Percentiles rank a stretch among this genome's conserved stretches.
Evolutionary conservation across 2,329 filamentous ascomycete species (phyloP).

Genomic region (Cordyceps cateniannulata): DNA sequence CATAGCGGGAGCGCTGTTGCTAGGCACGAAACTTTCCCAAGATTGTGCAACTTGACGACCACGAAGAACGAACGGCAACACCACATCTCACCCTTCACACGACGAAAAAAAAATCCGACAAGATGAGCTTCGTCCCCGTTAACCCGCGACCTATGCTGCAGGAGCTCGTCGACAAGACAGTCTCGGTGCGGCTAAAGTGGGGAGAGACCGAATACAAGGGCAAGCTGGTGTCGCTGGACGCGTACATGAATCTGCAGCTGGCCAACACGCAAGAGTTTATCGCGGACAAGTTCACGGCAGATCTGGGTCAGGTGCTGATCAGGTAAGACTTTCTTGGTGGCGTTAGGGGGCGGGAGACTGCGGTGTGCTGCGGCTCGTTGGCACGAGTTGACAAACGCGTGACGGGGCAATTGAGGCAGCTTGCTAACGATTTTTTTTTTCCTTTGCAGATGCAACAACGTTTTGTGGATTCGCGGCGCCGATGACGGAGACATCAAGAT

Average conservation of each 20-base stretch:
- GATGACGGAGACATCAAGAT: slow-evolving; percentile 50
- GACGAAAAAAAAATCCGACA: slow-evolving; percentile 12
- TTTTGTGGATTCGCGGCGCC: slow-evolving; percentile 77
- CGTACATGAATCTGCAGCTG: slow-evolving; percentile 98
- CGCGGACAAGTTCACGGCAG: slow-evolving; percentile 76
- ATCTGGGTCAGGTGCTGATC: slow-evolving; percentile 86
- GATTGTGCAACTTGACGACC: neutral
- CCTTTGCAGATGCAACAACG: slow-evolving; percentile 75
- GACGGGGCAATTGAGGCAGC: too few species aligned
- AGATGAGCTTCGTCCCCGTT: slow-evolving; percentile 69
- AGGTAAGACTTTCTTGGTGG: slow-evolving; percentile 44
- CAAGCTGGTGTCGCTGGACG: slow-evolving; percentile 84
- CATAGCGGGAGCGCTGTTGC: neutral
- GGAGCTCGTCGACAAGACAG: slow-evolving; percentile 82
- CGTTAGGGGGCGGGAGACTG: neutral
- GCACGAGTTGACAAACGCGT: too few species aligned
- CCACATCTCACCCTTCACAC: neutral
- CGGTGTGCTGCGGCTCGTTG: too few species aligned
- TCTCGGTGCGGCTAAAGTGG: slow-evolving; percentile 95
- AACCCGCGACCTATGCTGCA: slow-evolving; percentile 97
- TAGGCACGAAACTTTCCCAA: slow-evolving; percentile 9
- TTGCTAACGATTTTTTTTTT: slow-evolving; percentile 1
- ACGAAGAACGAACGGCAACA: neutral
- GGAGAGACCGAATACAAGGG: slow-evolving; percentile 97
- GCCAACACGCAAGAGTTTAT: slow-evolving; percentile 88